Base-by-base conservation (phyloP, 768 basidiomycete genomes). In the Hygrocybe punicea region DNA sequence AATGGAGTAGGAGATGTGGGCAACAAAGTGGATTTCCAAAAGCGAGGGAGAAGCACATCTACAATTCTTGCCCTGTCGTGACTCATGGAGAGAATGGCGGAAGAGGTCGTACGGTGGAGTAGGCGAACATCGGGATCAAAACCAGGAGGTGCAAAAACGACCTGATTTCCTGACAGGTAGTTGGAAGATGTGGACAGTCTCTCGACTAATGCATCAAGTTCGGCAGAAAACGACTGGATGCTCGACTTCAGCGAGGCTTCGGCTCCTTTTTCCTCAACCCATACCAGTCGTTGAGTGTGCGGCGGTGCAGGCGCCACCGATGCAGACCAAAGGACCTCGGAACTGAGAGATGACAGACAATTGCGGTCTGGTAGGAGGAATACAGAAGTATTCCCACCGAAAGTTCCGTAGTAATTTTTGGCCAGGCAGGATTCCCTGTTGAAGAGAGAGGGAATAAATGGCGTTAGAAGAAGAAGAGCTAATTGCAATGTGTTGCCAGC, bases 21-120 rank as follows among this genome's bases (percentile, higher is more conserved):
- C 10, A 94, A 71, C 1, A 84, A 74, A 14, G 81, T 82, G 7
- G 87, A 80, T 60, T 84, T 89, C 82, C 89, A 89, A 73, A 83
- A 86, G 13, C 76, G 78, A 1, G 90, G 92, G n/a, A 91, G 76
- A 60, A 82, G 63, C 9, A 76, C 77, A 60, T 89, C 86, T 59
- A 93, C 74, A 19, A 67, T 67, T 47, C 67, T 65, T 46, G 78
- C 81, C 25, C 74, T 67, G 5, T 66, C 68, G 0, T 66, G 62
- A 34, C 74, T 71, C 34, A 87, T 66, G 1, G 83, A 78, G 45
- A 89, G 59, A 16, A 89, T 71, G 1, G 79, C 79, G 9, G 81
- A 78, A 14, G 71, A 67, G 6, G 64, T 25, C 3, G 76, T 73
- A n/a, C 67, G 69, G 62, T 81, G 72, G 58, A 83, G 71, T n/a